A percentile compares a stretch with the other conserved stretches of the same genome.
These are phyloP conservation scores for Ceratocystis smalleyi DNA, from an alignment of 2,329 filamentous ascomycete genomes.

Conservation along the genomic window DNA sequence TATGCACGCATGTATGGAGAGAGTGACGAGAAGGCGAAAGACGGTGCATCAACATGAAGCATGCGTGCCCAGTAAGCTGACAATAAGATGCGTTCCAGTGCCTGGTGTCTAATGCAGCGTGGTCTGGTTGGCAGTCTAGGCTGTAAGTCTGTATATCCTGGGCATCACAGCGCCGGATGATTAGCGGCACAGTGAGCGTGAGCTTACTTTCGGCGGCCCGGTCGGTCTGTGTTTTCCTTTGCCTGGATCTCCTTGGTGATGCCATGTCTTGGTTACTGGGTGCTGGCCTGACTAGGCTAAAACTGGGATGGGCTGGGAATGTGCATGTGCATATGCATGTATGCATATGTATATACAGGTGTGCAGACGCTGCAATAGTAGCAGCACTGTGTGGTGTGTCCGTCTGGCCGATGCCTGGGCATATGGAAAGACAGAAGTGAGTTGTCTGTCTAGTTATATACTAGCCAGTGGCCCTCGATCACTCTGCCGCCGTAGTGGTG, in stretches of 20 bases:
- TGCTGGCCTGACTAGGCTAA: not conserved
- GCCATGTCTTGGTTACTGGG: not conserved
- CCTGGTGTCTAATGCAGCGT: not conserved
- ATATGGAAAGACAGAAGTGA: not conserved
- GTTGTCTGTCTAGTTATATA: no score
- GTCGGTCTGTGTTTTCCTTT: no score
- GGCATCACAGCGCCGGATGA: no score
- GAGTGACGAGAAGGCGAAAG: not conserved
- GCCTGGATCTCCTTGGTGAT: not conserved
- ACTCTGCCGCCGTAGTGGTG: no score
- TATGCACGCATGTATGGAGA: not conserved
- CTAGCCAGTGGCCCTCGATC: no score
- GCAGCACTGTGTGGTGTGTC: not conserved
- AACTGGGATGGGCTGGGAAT: not conserved
- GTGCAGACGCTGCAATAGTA: not conserved
- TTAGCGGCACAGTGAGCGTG: no score
- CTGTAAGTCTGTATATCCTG: no score
- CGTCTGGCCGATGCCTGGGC: not conserved
- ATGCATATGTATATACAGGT: constrained; percentile 3
- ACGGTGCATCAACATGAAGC: not conserved
- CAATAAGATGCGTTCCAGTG: not conserved
- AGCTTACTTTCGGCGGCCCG: no score
- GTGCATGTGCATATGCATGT: constrained; percentile 1
- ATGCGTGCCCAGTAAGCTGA: constrained; percentile 1
- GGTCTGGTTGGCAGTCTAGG: not conserved